Evolutionary conservation across 2,329 filamentous ascomycete species (phyloP).

Genomic region (Chalaropsis ovoidea): DNA sequence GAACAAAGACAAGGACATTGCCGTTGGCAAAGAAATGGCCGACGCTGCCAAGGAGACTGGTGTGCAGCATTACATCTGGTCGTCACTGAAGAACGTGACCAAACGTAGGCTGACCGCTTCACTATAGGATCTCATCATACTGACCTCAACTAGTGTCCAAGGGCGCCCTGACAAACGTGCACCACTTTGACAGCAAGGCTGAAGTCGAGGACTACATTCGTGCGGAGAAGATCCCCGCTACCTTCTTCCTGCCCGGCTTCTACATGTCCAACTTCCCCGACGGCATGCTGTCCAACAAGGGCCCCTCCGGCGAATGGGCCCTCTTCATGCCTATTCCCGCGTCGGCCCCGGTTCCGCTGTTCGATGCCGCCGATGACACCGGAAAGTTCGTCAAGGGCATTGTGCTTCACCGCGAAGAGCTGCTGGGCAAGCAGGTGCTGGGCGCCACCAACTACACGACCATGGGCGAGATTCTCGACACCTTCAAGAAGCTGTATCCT

Average conservation of each 20-base stretch:
- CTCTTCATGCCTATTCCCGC: constrained; percentile 30
- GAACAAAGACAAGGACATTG: constrained; percentile 36
- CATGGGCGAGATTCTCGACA: constrained; percentile 31
- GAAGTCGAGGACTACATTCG: constrained; percentile 49
- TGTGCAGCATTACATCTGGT: constrained; percentile 40
- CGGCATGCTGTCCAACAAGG: constrained; percentile 29
- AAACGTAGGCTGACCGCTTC: constrained; percentile 29
- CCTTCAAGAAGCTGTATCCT: constrained; percentile 31
- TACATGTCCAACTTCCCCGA: constrained; percentile 45
- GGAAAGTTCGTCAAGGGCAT: constrained; percentile 35
- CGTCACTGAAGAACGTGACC: constrained; percentile 36
- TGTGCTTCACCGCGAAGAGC: constrained; percentile 27
- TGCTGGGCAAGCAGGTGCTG: constrained; percentile 32
- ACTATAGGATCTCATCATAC: not conserved
- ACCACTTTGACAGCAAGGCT: constrained; percentile 49
- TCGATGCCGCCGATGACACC: constrained; percentile 35
- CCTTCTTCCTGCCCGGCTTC: constrained; percentile 43
- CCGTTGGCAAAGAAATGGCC: constrained; percentile 39
- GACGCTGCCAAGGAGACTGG: constrained; percentile 38
- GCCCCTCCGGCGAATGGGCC: constrained; percentile 30
- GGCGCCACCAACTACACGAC: constrained; percentile 35
- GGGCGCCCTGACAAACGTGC: constrained; percentile 34
- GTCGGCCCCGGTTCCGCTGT: constrained; percentile 33
- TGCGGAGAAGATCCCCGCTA: constrained; percentile 37
- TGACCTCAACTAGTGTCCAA: constrained; percentile 28